These are phyloP conservation scores for Solanum pennellii DNA, from an alignment of 257 asterid genomes.

Conservation along the genomic window DNA sequence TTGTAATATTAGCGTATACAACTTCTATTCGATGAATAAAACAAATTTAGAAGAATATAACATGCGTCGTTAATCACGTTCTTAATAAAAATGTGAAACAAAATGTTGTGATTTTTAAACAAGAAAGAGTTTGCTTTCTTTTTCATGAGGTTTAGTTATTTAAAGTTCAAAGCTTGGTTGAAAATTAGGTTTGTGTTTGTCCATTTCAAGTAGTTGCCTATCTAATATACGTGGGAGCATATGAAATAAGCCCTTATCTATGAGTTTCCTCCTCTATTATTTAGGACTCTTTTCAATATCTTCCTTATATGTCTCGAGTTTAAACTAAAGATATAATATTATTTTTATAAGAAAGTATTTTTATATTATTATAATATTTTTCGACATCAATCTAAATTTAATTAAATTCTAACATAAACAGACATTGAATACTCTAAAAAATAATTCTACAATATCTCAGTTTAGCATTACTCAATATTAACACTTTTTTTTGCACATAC, in stretches of 20 bases:
- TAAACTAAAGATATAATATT: rapidly evolving
- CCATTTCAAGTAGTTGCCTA: background rate
- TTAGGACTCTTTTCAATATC: background rate
- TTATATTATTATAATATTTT: no score
- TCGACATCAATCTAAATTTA: rapidly evolving
- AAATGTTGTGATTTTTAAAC: background rate
- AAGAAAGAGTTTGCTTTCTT: background rate
- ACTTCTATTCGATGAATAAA: background rate
- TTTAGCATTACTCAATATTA: background rate
- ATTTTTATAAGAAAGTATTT: rapidly evolving
- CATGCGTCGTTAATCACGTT: background rate
- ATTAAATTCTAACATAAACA: no score
- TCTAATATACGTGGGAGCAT: background rate
- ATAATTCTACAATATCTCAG: background rate
- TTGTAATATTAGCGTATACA: background rate
- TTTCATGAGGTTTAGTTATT: slow-evolving; percentile 11
- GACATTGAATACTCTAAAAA: background rate
- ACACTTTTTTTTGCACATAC: background rate
- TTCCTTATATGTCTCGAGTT: background rate
- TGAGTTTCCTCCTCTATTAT: background rate
- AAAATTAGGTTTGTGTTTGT: background rate
- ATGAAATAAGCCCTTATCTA: background rate
- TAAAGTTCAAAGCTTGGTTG: background rate
- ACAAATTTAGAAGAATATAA: background rate
- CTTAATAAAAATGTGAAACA: background rate